Percentiles rank a stretch among this genome's conserved stretches.
phyloP scores from a whole-genome alignment of 2,329 filamentous ascomycete genomes.

The Dothistroma septosporum region DNA sequence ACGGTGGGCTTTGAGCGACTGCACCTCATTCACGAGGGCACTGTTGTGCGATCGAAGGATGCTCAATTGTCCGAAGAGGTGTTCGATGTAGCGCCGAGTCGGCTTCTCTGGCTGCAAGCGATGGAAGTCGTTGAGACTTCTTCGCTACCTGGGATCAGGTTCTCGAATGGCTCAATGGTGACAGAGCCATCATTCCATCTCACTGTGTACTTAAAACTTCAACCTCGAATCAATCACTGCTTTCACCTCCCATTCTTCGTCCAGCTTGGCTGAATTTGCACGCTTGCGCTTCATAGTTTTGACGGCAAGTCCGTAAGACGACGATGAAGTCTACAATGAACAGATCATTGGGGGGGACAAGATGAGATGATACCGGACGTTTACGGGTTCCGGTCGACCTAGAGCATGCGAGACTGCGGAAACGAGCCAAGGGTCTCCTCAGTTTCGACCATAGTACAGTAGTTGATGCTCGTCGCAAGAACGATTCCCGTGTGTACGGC shows the following conservation, averaged over 20 bases:
- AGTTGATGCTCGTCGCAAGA: too few relatives aligned
- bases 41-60: not conserved
- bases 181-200: not conserved
- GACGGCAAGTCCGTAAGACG: not conserved
- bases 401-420: too few relatives aligned
- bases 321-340: too few relatives aligned
- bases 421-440: too few relatives aligned
- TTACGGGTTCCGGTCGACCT: too few relatives aligned
- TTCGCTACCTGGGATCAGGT: slow-evolving; percentile 1
- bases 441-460: too few relatives aligned
- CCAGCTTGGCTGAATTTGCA: not conserved
- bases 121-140: not conserved
- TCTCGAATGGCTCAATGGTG: not conserved
- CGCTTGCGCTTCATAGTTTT: not conserved
- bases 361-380: too few relatives aligned
- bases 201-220: not conserved
- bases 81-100: not conserved
- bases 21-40: not conserved
- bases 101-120: not conserved
- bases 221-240: not conserved
- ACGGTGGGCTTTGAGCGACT: not conserved
- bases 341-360: too few relatives aligned
- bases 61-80: not conserved
- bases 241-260: not conserved
- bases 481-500: too few relatives aligned